Evolutionary conservation across 2,329 filamentous ascomycete species (phyloP).

Genomic region (Zymoseptoria pseudotritici): DNA sequence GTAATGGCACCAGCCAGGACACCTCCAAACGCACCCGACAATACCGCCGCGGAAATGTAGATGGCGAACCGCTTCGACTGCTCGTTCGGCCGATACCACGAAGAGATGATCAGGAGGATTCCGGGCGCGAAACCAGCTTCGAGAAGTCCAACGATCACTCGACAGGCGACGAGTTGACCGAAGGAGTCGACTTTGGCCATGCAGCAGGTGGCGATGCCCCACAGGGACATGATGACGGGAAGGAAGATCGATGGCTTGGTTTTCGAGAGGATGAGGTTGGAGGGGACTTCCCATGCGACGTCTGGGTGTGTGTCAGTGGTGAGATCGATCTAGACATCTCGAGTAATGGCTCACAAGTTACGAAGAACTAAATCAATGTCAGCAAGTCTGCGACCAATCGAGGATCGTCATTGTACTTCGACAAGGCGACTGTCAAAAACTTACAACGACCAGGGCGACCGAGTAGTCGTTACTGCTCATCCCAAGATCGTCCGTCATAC

Average conservation of each 20-base stretch:
- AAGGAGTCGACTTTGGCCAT: slow-evolving; percentile 46
- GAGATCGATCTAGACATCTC: not conserved
- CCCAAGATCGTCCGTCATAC: slow-evolving; percentile 42
- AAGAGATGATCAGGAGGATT: slow-evolving; percentile 48
- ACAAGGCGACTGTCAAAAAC: no score
- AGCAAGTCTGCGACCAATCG: not conserved
- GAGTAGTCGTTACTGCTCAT: slow-evolving; percentile 46
- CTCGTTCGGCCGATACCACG: slow-evolving; percentile 54
- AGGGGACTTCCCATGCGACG: slow-evolving; percentile 48
- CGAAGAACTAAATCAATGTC: slow-evolving; percentile 5
- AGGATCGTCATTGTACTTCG: no score
- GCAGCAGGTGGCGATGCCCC: slow-evolving; percentile 43
- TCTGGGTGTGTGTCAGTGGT: slow-evolving; percentile 32
- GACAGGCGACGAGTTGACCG: slow-evolving; percentile 43
- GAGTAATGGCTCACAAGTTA: slow-evolving; percentile 10
- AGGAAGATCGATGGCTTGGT: slow-evolving; percentile 46
- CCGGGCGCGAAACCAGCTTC: slow-evolving; percentile 52
- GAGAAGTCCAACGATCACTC: slow-evolving; percentile 49
- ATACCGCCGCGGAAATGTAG: slow-evolving; percentile 52
- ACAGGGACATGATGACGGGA: slow-evolving; percentile 46
- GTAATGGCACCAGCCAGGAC: slow-evolving; percentile 34
- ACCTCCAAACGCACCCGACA: slow-evolving; percentile 46
- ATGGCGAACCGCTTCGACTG: slow-evolving; percentile 50
- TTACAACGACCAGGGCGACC: slow-evolving; percentile 43
- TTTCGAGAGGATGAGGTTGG: slow-evolving; percentile 47